Evolutionary conservation across 148 eudicot genomes (phyloP).

Genomic region (Chenopodium berlandieri): DNA sequence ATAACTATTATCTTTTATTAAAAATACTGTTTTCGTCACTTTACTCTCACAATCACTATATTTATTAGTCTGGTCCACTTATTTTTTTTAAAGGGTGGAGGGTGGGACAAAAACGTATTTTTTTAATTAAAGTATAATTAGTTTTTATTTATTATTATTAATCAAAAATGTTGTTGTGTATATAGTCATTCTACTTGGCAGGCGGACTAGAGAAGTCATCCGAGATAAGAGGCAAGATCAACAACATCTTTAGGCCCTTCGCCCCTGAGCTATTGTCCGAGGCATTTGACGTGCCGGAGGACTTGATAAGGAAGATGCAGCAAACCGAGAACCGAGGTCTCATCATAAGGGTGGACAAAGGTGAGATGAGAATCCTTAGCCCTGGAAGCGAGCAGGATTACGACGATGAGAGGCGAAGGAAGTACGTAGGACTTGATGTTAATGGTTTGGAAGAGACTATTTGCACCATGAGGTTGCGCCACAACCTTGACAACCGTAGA

Average conservation of each 20-base stretch:
- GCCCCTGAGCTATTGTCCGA: constrained; percentile 52
- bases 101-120: no score
- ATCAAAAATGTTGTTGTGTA: background rate
- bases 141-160: no score
- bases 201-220: constrained; percentile 34
- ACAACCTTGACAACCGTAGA: constrained; percentile 40
- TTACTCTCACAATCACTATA: no score
- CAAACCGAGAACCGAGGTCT: constrained; percentile 34
- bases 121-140: no score
- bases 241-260: constrained; percentile 48
- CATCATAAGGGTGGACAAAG: constrained; percentile 44
- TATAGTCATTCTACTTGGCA: constrained; percentile 55
- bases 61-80: no score
- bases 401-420: constrained; percentile 21
- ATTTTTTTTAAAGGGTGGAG: no score
- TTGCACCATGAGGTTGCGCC: constrained; percentile 51
- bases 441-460: constrained; percentile 51
- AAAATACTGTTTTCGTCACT: no score
- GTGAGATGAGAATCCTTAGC: constrained; percentile 25
- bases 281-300: constrained; percentile 36
- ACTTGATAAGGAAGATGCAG: constrained; percentile 46
- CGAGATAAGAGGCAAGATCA: constrained; percentile 28
- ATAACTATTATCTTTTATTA: no score
- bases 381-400: constrained; percentile 24
- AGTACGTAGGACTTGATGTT: constrained; percentile 26